Percentiles rank a stretch among this genome's conserved stretches.
Conservation (phyloP, 805 yeast genomes). For the Naumovozyma baii region DNA sequence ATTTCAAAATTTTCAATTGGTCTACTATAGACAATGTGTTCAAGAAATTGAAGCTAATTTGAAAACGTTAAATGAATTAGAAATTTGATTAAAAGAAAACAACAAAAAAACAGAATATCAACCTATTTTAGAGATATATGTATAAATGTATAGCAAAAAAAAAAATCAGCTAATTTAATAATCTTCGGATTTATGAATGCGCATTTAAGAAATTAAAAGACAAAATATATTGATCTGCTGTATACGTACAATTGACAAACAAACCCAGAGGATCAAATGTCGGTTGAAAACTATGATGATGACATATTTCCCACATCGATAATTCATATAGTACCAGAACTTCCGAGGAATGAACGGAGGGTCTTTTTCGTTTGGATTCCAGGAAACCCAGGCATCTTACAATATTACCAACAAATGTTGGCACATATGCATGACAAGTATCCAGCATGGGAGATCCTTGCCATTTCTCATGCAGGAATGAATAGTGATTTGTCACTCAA, state of each 20-base stretch:
- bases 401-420: conserved; percentile 51
- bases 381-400: conserved; percentile 69
- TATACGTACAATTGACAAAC: no score
- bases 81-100: no score
- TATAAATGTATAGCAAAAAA: no score
- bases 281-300: conserved; percentile 5
- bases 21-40: conserved; percentile 47
- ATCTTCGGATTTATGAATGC: not conserved
- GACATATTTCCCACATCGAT: conserved; percentile 15
- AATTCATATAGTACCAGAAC: conserved; percentile 6
- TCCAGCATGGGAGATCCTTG: conserved; percentile 43
- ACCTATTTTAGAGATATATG: no score
- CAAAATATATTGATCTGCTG: no score
- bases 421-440: conserved; percentile 32
- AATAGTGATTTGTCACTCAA: conserved; percentile 11
- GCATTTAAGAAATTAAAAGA: no score
- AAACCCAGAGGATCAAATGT: no score
- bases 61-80: conserved; percentile 31
- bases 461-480: conserved; percentile 61
- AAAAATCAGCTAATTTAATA: no score
- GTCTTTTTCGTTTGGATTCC: conserved; percentile 58
- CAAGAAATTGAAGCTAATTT: conserved; percentile 39
- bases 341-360: no score
- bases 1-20: conserved; percentile 61
- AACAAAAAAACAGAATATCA: no score